These are phyloP conservation scores for Malus sieversii DNA, from an alignment of 306 rosid genomes.

Conservation along the genomic window DNA sequence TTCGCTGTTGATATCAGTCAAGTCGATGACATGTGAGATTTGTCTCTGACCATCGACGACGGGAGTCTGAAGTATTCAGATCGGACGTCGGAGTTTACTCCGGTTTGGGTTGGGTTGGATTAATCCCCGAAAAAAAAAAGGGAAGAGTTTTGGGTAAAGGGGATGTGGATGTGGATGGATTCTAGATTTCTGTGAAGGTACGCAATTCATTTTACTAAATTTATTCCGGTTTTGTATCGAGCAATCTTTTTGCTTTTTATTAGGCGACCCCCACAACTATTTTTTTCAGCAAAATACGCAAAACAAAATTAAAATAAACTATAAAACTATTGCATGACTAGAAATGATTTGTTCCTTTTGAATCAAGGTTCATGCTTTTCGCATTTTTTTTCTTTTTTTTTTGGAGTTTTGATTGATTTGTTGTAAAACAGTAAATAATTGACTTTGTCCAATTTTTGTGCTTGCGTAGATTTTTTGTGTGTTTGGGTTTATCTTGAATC, in stretches of 20 bases:
- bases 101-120: not conserved
- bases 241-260: not conserved
- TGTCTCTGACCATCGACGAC: not conserved
- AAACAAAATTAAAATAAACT: not conserved
- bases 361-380: not conserved
- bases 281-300: not conserved
- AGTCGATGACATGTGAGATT: not conserved
- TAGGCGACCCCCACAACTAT: not conserved
- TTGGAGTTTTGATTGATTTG: not conserved
- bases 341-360: not conserved
- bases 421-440: not conserved
- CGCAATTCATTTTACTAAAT: not conserved
- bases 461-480: not conserved
- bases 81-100: not conserved
- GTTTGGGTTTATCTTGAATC: not conserved
- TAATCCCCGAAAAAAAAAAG: not conserved
- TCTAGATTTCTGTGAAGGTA: conserved; percentile 3
- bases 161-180: not conserved
- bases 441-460: not conserved
- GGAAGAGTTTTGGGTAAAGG: not conserved
- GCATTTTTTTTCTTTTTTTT: not conserved
- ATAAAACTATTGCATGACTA: not conserved
- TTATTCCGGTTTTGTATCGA: not conserved
- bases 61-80: not conserved
- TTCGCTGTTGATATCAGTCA: not conserved